These are phyloP conservation scores for Suhomyces panamericanus DNA, from an alignment of 1,139 yeast genomes.

Conservation along the genomic window DNA sequence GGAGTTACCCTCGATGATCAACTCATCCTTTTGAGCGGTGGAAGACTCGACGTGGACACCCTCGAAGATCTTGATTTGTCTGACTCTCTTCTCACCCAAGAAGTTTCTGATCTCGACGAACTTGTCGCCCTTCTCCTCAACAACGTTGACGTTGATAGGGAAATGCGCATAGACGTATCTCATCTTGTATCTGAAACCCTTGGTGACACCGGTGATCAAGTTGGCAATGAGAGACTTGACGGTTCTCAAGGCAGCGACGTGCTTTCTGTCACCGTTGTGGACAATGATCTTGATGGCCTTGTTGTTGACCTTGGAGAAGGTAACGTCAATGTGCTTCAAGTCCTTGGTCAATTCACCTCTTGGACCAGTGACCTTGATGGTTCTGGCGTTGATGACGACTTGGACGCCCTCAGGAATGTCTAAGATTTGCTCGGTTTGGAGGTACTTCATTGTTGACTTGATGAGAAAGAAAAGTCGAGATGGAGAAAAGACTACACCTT, in stretches of 20 bases:
- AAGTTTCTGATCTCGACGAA: conserved; percentile 97
- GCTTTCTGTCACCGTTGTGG: conserved; percentile 99
- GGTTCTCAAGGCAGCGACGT: conserved; percentile 99
- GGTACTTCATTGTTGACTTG: conserved; percentile 71
- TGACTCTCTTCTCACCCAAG: conserved; percentile 97
- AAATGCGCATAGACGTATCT: conserved; percentile 99
- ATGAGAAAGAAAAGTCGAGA: conserved; percentile 15
- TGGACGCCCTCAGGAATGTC: conserved; percentile 94
- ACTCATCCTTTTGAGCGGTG: conserved; percentile 88
- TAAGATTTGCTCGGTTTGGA: conserved; percentile 90
- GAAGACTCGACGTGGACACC: conserved; percentile 89
- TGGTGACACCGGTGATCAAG: conserved; percentile 98
- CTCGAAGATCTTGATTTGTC: conserved; percentile 78
- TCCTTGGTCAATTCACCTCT: conserved; percentile 93
- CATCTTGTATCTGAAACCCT: conserved; percentile 99
- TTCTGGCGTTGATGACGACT: conserved; percentile 89
- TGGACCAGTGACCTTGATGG: conserved; percentile 92
- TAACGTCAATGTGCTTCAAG: conserved; percentile 93
- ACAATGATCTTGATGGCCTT: conserved; percentile 83
- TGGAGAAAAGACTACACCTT: neutral
- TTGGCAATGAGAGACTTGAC: conserved; percentile 93
- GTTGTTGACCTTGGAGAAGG: conserved; percentile 76
- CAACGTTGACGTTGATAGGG: conserved; percentile 96
- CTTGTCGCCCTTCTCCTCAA: conserved; percentile 72
- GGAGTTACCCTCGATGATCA: conserved; percentile 91